Base-by-base conservation (phyloP, 106 monocot species). In the Agapanthus africanus region DNA sequence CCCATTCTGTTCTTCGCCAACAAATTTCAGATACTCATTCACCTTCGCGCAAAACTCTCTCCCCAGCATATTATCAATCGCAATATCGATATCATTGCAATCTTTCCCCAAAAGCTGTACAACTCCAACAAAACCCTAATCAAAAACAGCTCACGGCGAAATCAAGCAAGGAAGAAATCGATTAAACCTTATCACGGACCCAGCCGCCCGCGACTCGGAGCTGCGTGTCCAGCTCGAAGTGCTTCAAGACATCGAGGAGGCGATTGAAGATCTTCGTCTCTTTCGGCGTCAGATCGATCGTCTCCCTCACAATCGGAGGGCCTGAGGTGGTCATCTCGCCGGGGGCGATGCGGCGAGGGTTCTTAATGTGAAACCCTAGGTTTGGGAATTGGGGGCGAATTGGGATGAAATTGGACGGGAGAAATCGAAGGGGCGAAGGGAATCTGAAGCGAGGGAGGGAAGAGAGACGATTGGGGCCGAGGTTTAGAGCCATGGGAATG, bases 161-260 rank as follows among this genome's bases (percentile, higher is more conserved):
- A 47, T 4, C 13, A 47, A 47, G 5, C 1, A 47, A 19, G n/a
- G n/a, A n/a, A n/a, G n/a, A n/a, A n/a, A n/a, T n/a, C n/a, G 19
- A 47, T 19, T 47, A 19, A 47, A 91, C 91, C 91, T 95, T 95
- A 67, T 95, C 95, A 16, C 95, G 88, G 15, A 95, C 95, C 95
- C 95, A 95, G 4, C 95, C 95, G 42, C 95, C 95, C 10, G 95
- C 95, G 21, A 95, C 95, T 4, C 95, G 78, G 26, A 95, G 82
- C 75, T 91, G 83, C 7, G 88, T 91, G 30, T 79, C 73, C 32
- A 95, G 59, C n/a, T 78, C 38, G 78, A 88, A 86, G 73, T 91
- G 91, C 40, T 69, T 70, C 26, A 88, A 74, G 9, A 91, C 95
- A 35, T 84, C 88, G 28, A 85, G 79, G 40, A 95, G 70, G 18